Evolutionary conservation across 1,284 basidiomycete species (phyloP).

Genomic region (Pseudozyma thailandica): DNA sequence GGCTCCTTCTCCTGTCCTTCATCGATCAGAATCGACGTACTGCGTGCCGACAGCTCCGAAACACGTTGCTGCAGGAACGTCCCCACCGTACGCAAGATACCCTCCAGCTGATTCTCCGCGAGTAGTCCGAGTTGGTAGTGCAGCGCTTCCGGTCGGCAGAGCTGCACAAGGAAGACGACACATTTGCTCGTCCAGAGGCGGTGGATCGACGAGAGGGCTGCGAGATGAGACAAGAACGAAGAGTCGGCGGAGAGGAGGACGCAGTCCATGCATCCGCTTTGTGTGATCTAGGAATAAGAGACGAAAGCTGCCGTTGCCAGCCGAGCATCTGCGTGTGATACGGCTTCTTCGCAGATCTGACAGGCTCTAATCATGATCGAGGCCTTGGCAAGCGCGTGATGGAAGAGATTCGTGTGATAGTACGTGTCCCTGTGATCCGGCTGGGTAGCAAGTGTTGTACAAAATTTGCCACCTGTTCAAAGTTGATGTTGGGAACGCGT

Average conservation of each 20-base stretch:
- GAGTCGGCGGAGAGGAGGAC: constrained; percentile 2
- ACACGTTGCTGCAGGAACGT: constrained; percentile 16
- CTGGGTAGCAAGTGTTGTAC: constrained; percentile 3
- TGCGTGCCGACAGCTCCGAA: constrained; percentile 11
- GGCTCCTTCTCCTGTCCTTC: background rate
- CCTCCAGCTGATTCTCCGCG: constrained; percentile 12
- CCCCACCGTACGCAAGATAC: constrained; percentile 1
- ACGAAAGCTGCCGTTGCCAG: background rate
- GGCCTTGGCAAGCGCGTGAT: constrained; percentile 13
- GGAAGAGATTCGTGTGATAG: constrained; percentile 21
- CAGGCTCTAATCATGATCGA: constrained; percentile 10
- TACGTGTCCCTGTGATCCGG: constrained; percentile 16
- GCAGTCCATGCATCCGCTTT: constrained; percentile 16
- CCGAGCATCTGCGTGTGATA: no score
- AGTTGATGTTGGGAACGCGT: background rate
- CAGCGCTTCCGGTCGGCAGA: constrained; percentile 9
- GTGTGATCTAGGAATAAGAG: background rate
- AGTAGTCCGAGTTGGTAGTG: constrained; percentile 18
- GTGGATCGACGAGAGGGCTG: constrained; percentile 21
- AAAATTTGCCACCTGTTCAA: background rate
- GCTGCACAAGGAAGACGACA: constrained; percentile 10
- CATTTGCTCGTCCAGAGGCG: constrained; percentile 21
- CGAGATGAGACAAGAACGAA: constrained; percentile 6
- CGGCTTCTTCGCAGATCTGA: background rate
- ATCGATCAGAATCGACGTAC: constrained; percentile 1